These are phyloP conservation scores for Solanum okadae DNA, from an alignment of 257 asterid genomes.

Conservation along the genomic window DNA sequence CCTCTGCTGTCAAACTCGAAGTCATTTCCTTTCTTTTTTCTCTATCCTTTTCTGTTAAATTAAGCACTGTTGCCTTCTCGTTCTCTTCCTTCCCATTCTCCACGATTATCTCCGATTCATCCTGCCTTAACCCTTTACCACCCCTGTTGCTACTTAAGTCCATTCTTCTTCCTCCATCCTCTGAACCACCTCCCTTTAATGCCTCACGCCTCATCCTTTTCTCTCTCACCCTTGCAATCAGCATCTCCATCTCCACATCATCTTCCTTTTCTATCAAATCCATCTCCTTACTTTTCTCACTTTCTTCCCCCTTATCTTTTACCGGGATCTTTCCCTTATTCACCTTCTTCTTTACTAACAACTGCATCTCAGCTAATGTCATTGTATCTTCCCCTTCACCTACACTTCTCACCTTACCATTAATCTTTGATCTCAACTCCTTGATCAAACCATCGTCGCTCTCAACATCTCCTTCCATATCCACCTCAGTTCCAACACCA, in stretches of 20 bases:
- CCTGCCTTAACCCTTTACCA: neutral
- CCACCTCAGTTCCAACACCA: conserved; percentile 11
- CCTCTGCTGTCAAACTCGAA: neutral
- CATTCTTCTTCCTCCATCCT: neutral
- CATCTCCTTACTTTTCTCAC: neutral
- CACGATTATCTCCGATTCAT: conserved; percentile 10
- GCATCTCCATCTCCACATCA: neutral
- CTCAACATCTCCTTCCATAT: conserved; percentile 1
- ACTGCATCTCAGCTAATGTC: conserved; percentile 77
- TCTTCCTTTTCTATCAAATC: neutral
- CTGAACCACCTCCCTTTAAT: neutral
- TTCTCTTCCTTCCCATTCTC: neutral
- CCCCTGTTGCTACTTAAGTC: neutral
- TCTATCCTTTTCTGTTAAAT: neutral
- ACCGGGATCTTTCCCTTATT: neutral
- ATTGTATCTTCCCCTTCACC: conserved; percentile 40
- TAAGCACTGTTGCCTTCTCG: neutral
- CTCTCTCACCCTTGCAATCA: conserved; percentile 9
- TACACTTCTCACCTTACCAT: conserved; percentile 12
- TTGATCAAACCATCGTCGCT: neutral
- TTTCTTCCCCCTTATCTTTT: conserved; percentile 1
- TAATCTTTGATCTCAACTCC: conserved; percentile 4
- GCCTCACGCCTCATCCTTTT: conserved; percentile 9
- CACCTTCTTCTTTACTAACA: conserved; percentile 35
- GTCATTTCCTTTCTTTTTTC: neutral